phyloP scores from a whole-genome alignment of 2,329 filamentous ascomycete genomes.

The Lachnellula suecica region DNA sequence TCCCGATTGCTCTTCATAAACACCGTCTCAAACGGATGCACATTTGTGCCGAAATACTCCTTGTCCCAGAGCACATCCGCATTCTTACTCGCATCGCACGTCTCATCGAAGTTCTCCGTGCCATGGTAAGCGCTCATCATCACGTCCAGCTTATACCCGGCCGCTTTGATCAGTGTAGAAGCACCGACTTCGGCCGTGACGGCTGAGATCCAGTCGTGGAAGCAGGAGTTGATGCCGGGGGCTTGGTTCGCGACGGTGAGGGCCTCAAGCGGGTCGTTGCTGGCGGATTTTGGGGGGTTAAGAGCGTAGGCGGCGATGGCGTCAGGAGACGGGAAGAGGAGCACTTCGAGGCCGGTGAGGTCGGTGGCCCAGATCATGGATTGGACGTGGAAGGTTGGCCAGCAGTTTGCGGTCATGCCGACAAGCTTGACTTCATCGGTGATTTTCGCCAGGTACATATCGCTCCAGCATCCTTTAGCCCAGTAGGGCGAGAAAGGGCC shows the following conservation, averaged over 20 bases:
- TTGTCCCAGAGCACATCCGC: conserved; percentile 23
- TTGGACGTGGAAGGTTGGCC: conserved; percentile 27
- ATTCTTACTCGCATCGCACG: conserved; percentile 11
- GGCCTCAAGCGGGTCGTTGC: background rate
- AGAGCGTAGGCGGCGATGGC: conserved; percentile 6
- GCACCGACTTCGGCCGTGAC: conserved; percentile 26
- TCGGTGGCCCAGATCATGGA: conserved; percentile 33
- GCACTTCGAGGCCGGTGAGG: conserved; percentile 19
- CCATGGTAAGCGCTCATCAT: conserved; percentile 28
- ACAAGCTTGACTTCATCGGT: conserved; percentile 30
- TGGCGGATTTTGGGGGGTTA: conserved; percentile 1
- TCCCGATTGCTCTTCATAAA: conserved; percentile 30
- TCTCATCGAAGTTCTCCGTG: conserved; percentile 12
- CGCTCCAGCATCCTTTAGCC: conserved; percentile 28
- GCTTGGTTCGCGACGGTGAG: background rate
- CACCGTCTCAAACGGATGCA: conserved; percentile 29
- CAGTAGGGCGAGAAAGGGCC: conserved; percentile 31
- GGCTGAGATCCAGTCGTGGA: conserved; percentile 19
- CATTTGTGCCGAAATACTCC: conserved; percentile 26
- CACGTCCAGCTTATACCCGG: conserved; percentile 26
- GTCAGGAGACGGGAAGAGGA: conserved; percentile 23
- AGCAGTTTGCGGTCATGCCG: conserved; percentile 31
- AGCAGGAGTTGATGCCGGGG: conserved; percentile 28
- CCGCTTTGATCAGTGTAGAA: conserved; percentile 21
- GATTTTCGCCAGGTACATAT: conserved; percentile 24